Evolutionary conservation across 2,329 filamentous ascomycete genomes (phyloP).

Genomic region (Ophiosphaerella korrae): DNA sequence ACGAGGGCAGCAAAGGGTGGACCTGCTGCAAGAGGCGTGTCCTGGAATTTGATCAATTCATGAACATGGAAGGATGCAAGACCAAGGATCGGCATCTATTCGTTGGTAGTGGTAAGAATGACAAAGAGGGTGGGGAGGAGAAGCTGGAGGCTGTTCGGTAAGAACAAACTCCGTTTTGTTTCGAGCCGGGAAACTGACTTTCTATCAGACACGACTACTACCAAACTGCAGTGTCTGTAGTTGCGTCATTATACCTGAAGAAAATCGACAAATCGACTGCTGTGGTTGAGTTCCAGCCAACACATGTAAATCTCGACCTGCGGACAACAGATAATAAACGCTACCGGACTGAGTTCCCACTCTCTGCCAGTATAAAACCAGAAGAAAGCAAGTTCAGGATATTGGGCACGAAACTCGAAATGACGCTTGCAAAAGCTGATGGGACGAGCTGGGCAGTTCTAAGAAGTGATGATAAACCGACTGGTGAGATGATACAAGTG

Average conservation of each 20-base stretch:
- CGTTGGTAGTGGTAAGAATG: conserved; percentile 75
- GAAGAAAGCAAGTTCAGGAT: conserved; percentile 79
- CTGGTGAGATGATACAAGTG: conserved; percentile 85
- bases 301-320: conserved; percentile 75
- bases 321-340: conserved; percentile 86
- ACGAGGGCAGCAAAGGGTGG: conserved; percentile 97
- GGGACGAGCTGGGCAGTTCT: conserved; percentile 84
- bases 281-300: conserved; percentile 69
- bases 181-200: conserved; percentile 7
- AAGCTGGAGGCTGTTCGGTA: conserved; percentile 77
- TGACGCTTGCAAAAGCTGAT: conserved; percentile 74
- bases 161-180: background rate
- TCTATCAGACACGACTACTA: conserved; percentile 81
- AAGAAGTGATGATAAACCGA: conserved; percentile 73
- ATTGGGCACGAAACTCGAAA: conserved; percentile 86
- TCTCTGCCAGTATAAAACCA: conserved; percentile 78
- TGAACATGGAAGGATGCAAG: conserved; percentile 91
- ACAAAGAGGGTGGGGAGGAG: conserved; percentile 71
- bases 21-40: conserved; percentile 95
- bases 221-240: conserved; percentile 83
- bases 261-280: conserved; percentile 88
- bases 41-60: conserved; percentile 95
- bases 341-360: conserved; percentile 72
- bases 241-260: conserved; percentile 92
- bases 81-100: conserved; percentile 84